Base-by-base conservation (phyloP, 768 basidiomycete genomes). In the Pisolithus tinctorius region DNA sequence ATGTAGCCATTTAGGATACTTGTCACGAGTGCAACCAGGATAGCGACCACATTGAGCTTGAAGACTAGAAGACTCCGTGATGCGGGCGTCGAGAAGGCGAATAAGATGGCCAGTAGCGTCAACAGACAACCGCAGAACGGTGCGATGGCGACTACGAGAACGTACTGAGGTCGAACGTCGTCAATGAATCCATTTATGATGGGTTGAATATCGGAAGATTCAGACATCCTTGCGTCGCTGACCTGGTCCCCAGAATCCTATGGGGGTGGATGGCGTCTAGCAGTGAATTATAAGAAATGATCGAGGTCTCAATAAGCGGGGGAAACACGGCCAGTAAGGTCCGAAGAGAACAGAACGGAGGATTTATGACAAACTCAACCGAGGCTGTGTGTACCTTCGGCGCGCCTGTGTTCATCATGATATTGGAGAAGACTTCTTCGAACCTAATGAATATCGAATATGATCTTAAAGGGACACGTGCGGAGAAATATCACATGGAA, bases 31-130 rank as follows among this genome's bases (percentile, higher is more conserved):
- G 47, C 62, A 17, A 59, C 34, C 14, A 50, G 36, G 44, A 63
- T 54, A 4, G 58, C 57, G 8, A 63, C 8, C 16, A 63, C 48
- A 49, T 66, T 66, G 51, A 66, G 54, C 25, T 57, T 53, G 50
- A 66, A 66, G 20, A 61, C 45, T 3, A 58, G 59, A 4, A 54
- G 56, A n/a, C 54, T 47, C 10, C 64, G 56, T 17, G 56, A 57
- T 26, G 40, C 36, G 2, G 59, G 45, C 7, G 59, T 62, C 6
- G 64, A 66, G 49, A 65, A 64, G 26, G 55, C 59, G 30, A 66
- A 52, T 6, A 66, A 53, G 16, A 54, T 50, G 20, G 62, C 27
- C 10, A 60, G 43, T 27, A 45, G 43, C n/a, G 43, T 30, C 27
- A 45, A 13, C 16, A 45, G 43, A 45, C 43, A 45, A 6, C 26